phyloP scores from a whole-genome alignment of 257 asterid genomes.

The Solanum neorickii region DNA sequence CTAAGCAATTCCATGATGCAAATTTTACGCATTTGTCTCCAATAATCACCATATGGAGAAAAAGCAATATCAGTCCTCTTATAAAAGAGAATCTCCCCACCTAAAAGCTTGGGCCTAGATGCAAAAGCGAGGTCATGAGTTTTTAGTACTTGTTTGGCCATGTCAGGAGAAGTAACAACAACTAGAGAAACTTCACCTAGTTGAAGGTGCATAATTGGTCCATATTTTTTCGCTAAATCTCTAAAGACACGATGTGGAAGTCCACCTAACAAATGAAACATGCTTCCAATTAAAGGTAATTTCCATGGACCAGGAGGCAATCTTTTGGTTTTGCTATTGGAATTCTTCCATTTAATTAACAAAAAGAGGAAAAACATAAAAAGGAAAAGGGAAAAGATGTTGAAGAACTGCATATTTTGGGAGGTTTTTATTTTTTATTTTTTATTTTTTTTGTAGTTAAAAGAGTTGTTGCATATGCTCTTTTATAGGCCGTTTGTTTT shows the following conservation, averaged over 20 bases:
- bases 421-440: too few relatives aligned
- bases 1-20: conserved; percentile 9
- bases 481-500: too few relatives aligned
- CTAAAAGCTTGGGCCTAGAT: background rate
- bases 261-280: too few relatives aligned
- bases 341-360: too few relatives aligned
- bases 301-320: too few relatives aligned
- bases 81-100: background rate
- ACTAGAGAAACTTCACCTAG: background rate
- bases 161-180: background rate
- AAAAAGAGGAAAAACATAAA: too few relatives aligned
- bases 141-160: background rate
- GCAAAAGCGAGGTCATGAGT: background rate
- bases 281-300: too few relatives aligned
- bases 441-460: too few relatives aligned
- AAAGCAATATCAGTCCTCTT: background rate
- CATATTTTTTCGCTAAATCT: background rate
- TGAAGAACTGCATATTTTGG: too few relatives aligned
- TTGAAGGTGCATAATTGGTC: background rate
- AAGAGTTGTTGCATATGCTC: too few relatives aligned
- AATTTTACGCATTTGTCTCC: conserved; percentile 12
- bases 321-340: too few relatives aligned
- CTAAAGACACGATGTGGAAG: background rate
- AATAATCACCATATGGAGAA: background rate
- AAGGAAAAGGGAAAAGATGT: too few relatives aligned